Evolutionary conservation across 1,139 yeast genomes (phyloP).

Genomic region (Kodamaea sp.): DNA sequence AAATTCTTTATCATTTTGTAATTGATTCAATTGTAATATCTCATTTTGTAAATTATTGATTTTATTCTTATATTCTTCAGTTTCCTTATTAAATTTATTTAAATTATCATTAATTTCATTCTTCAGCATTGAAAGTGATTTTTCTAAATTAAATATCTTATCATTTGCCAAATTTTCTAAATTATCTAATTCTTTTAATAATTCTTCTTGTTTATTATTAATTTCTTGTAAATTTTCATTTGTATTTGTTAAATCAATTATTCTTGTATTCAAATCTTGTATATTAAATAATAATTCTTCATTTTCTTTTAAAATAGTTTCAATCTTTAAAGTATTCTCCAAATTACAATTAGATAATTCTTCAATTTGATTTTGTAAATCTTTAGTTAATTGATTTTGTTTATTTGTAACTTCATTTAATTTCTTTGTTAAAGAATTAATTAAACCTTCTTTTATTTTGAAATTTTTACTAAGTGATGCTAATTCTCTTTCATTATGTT

Average conservation of each 20-base stretch:
- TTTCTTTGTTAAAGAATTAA: constrained; percentile 8
- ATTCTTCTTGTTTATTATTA: constrained; percentile 20
- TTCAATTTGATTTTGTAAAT: constrained; percentile 7
- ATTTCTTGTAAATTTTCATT: constrained; percentile 16
- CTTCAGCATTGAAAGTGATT: constrained; percentile 9
- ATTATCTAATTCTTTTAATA: constrained; percentile 22
- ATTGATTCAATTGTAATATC: neutral
- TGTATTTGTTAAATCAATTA: constrained; percentile 13
- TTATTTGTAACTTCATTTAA: constrained; percentile 8
- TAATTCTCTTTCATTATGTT: constrained; percentile 29
- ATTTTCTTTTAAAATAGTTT: constrained; percentile 16
- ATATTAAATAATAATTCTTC: constrained; percentile 13
- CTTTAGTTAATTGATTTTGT: constrained; percentile 5
- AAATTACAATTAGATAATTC: constrained; percentile 13
- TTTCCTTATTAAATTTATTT: constrained; percentile 12
- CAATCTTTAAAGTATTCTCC: constrained; percentile 14
- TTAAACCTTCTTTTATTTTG: constrained; percentile 20
- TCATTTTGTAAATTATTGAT: constrained; percentile 11
- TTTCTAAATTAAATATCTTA: constrained; percentile 20
- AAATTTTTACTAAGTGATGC: constrained; percentile 27
- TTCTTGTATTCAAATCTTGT: constrained; percentile 12
- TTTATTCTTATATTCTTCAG: constrained; percentile 12
- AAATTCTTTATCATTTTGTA: neutral
- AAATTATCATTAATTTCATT: constrained; percentile 9
- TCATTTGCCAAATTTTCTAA: constrained; percentile 22